A percentile compares a stretch with the other conserved stretches of the same genome.
Evolutionary conservation across 257 asterid species (phyloP).

Genomic region (Solanum appendiculatum): DNA sequence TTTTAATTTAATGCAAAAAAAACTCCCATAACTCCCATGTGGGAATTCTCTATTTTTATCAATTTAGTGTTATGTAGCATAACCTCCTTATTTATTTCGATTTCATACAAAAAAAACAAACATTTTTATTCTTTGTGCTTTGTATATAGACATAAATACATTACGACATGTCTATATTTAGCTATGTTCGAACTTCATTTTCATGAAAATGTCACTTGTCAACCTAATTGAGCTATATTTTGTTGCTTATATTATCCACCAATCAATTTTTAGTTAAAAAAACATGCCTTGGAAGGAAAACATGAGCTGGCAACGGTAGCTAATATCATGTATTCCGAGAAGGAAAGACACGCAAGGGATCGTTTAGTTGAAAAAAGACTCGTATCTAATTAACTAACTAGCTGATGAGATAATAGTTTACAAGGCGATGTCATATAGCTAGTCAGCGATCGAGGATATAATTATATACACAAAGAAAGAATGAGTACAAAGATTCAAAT

Average conservation of each 20-base stretch:
- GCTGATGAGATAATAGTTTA: not conserved
- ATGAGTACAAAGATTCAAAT: not conserved
- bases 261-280: not conserved
- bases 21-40: constrained; percentile 9
- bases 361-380: not conserved
- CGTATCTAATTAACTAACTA: not conserved
- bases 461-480: not conserved
- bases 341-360: not conserved
- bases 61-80: not conserved
- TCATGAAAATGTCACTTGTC: not conserved
- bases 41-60: not conserved
- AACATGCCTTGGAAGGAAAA: not conserved
- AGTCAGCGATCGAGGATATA: not conserved
- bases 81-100: not conserved
- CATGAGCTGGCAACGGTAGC: not conserved
- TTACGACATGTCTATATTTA: not conserved
- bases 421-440: not conserved
- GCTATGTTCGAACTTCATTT: not conserved
- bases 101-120: not conserved
- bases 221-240: not conserved
- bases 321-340: not conserved
- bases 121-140: not conserved
- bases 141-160: not conserved
- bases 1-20: not conserved
- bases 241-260: not conserved